phyloP scores from a whole-genome alignment of 2,329 filamentous ascomycete genomes.

The Trichophyton simii region DNA sequence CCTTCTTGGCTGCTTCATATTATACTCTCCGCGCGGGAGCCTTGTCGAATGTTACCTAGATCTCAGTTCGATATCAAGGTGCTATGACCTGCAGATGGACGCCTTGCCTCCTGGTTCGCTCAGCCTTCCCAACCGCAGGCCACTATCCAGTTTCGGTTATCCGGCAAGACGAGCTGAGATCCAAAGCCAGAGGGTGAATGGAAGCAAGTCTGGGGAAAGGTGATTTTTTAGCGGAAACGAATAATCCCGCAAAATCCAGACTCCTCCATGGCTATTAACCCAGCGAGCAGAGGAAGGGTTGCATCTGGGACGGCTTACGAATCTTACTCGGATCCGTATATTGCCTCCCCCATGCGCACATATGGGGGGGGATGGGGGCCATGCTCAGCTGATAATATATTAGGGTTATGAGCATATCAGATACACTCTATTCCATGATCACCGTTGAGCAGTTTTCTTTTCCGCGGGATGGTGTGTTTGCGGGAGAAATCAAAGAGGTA shows the following conservation, averaged over 20 bases:
- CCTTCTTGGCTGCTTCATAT: not conserved
- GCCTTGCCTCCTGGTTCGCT: not conserved
- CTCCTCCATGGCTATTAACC: not conserved
- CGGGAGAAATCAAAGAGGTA: not conserved
- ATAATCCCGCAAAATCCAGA: not conserved
- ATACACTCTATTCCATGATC: not conserved
- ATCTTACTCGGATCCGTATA: not conserved
- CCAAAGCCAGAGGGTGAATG: not conserved
- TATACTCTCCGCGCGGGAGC: not conserved
- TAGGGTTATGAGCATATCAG: not conserved
- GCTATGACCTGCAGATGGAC: constrained; percentile 4
- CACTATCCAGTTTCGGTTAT: not conserved
- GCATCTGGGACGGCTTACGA: not conserved
- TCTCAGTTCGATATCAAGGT: not conserved
- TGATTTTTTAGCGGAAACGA: not conserved
- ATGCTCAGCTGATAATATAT: not conserved
- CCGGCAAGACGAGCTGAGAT: not conserved
- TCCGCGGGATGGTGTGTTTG: not conserved
- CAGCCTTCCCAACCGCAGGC: not conserved
- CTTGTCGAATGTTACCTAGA: not conserved
- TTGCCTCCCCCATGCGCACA: not conserved
- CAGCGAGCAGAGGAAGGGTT: not conserved
- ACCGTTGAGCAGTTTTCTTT: not conserved
- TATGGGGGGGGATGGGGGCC: not conserved
- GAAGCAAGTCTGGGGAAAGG: not conserved